These are phyloP conservation scores for Monosporascus sp. DNA, from an alignment of 2,329 filamentous ascomycete species.

Conservation along the genomic window DNA sequence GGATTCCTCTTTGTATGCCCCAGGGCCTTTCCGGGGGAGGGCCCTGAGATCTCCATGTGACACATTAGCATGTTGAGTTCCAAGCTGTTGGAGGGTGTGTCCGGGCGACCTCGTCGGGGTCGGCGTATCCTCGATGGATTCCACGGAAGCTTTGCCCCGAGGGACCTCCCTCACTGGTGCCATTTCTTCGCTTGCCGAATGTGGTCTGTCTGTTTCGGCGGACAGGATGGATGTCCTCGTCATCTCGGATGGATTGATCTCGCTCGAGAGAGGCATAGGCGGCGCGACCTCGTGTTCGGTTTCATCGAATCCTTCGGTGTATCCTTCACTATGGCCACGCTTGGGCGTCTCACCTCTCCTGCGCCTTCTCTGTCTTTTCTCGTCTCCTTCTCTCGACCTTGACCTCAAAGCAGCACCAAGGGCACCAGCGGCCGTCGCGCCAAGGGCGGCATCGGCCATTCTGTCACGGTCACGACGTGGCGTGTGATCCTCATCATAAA, in stretches of 20 bases:
- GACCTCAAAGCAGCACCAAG: constrained; percentile 34
- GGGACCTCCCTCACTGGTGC: constrained; percentile 60
- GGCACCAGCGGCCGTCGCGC: constrained; percentile 37
- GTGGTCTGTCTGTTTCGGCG: constrained; percentile 69
- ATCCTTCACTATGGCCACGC: constrained; percentile 40
- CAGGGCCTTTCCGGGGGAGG: constrained; percentile 43
- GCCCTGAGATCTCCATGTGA: constrained; percentile 55
- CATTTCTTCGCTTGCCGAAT: constrained; percentile 60
- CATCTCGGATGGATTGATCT: constrained; percentile 78
- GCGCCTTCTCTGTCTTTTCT: constrained; percentile 47
- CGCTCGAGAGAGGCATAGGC: constrained; percentile 84
- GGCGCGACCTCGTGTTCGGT: constrained; percentile 56
- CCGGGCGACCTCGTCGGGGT: constrained; percentile 55
- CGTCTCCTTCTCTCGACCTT: constrained; percentile 40
- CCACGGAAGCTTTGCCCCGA: constrained; percentile 55
- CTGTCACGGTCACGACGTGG: constrained; percentile 39
- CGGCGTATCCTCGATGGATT: constrained; percentile 49
- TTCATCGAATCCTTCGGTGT: constrained; percentile 47
- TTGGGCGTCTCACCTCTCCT: constrained; percentile 44
- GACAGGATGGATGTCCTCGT: constrained; percentile 85
- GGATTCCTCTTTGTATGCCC: constrained; percentile 40
- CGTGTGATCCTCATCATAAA: constrained; percentile 38
- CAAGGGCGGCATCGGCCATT: constrained; percentile 34
- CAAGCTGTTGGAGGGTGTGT: constrained; percentile 53
- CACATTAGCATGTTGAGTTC: constrained; percentile 62